Percentiles rank a stretch among this genome's conserved stretches.
These are phyloP conservation scores for Boletellus sp. DNA, from an alignment of 768 basidiomycete species.

Conservation along the genomic window DNA sequence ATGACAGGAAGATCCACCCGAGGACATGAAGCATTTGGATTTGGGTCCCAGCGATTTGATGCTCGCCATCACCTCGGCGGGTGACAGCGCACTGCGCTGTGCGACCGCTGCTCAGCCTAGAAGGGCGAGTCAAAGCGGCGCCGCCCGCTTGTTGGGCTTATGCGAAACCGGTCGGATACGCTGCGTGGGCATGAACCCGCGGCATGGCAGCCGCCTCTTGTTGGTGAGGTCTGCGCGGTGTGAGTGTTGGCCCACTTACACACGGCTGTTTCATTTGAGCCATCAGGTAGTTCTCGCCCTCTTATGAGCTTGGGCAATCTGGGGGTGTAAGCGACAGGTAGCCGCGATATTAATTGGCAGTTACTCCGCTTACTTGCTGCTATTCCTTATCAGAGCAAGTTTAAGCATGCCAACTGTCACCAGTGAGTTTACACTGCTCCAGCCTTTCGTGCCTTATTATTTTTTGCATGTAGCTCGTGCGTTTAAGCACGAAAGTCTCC, in stretches of 20 bases:
- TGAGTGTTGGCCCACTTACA: not conserved
- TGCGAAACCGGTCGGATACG: constrained; percentile 42
- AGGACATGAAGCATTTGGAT: constrained; percentile 63
- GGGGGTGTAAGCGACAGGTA: constrained; percentile 3
- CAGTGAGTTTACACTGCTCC: not conserved
- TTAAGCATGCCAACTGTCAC: not conserved
- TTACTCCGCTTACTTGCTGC: constrained; percentile 5
- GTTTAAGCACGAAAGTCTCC: not conserved
- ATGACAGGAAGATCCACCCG: constrained; percentile 64
- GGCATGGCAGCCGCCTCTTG: constrained; percentile 24
- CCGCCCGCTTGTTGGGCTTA: not conserved
- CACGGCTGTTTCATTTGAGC: not conserved
- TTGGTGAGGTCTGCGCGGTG: not conserved
- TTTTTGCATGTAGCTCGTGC: not conserved
- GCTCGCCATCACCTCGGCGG: too few relatives aligned
- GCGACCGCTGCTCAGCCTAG: too few relatives aligned
- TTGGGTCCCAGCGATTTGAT: too few relatives aligned
- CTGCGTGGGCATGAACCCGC: constrained; percentile 73
- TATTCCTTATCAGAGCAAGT: not conserved
- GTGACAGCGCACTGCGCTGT: too few relatives aligned
- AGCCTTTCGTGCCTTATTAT: not conserved
- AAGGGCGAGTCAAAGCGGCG: too few relatives aligned
- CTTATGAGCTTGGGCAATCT: constrained; percentile 16
- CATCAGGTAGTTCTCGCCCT: constrained; percentile 9
- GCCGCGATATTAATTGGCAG: not conserved